phyloP scores from a whole-genome alignment of 257 asterid genomes.

The Solanum microdontum region DNA sequence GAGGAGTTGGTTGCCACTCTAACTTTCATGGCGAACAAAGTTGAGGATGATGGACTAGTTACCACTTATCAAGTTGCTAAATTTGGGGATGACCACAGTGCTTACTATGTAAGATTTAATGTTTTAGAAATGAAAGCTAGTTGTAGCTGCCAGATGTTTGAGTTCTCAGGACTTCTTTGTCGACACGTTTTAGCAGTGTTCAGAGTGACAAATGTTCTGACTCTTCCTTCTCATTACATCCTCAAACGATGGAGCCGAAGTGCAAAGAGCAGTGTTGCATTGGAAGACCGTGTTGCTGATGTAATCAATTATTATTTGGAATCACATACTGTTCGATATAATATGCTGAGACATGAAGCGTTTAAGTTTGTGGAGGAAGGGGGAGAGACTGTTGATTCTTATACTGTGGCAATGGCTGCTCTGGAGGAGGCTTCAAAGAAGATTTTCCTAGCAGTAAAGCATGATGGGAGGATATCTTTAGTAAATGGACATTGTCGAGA shows the following conservation, averaged over 20 bases:
- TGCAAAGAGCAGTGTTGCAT: slow-evolving; percentile 66
- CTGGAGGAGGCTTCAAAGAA: slow-evolving; percentile 63
- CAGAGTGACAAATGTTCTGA: slow-evolving; percentile 84
- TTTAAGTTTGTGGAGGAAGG: slow-evolving; percentile 81
- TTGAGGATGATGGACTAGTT: slow-evolving; percentile 71
- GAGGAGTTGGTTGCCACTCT: slow-evolving; percentile 89
- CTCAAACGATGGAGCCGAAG: slow-evolving; percentile 89
- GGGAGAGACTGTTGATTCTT: slow-evolving; percentile 55
- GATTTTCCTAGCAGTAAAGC: slow-evolving; percentile 40
- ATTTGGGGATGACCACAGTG: slow-evolving; percentile 75
- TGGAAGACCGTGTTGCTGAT: slow-evolving; percentile 54
- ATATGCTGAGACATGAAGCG: slow-evolving; percentile 78
- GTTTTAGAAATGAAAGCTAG: slow-evolving; percentile 82
- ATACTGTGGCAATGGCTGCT: slow-evolving; percentile 60
- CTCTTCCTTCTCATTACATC: slow-evolving; percentile 78
- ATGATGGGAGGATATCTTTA: slow-evolving; percentile 40
- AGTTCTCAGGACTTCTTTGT: slow-evolving; percentile 93
- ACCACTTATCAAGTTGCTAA: slow-evolving; percentile 68
- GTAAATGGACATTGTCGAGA: slow-evolving; percentile 36
- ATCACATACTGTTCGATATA: slow-evolving; percentile 87
- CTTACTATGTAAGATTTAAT: slow-evolving; percentile 67
- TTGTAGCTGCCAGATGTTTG: slow-evolving; percentile 96
- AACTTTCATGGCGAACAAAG: slow-evolving; percentile 74
- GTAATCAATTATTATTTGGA: slow-evolving; percentile 68
- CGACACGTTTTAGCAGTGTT: slow-evolving; percentile 85